A percentile compares a stretch with the other conserved stretches of the same genome.
phyloP scores from a whole-genome alignment of 2,329 filamentous ascomycete genomes.

The Tolypocladium cylindrosporum region DNA sequence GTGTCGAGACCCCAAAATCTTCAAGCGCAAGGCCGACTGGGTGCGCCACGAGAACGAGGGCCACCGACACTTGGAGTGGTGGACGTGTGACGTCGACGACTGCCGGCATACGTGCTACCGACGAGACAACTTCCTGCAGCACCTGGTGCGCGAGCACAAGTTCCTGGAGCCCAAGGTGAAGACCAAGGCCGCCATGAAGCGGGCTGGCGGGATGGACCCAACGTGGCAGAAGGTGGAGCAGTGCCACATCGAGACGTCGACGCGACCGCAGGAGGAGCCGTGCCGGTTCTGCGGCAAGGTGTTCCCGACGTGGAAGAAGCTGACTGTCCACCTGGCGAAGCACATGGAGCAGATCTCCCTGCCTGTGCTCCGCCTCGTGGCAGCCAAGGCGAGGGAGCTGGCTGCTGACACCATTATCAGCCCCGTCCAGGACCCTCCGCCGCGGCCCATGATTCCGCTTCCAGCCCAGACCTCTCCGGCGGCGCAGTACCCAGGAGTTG shows the following conservation, averaged over 20 bases:
- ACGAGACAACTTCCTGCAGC: slow-evolving; percentile 87
- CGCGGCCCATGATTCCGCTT: slow-evolving; percentile 21
- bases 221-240: slow-evolving; percentile 71
- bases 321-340: slow-evolving; percentile 86
- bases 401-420: slow-evolving; percentile 57
- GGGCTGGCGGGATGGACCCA: slow-evolving; percentile 44
- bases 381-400: slow-evolving; percentile 33
- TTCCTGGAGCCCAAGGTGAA: slow-evolving; percentile 73
- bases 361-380: slow-evolving; percentile 59
- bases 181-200: slow-evolving; percentile 58
- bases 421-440: slow-evolving; percentile 49
- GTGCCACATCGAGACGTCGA: slow-evolving; percentile 62
- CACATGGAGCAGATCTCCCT: slow-evolving; percentile 91
- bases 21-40: slow-evolving; percentile 95
- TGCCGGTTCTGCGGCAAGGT: slow-evolving; percentile 80
- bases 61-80: slow-evolving; percentile 84
- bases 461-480: slow-evolving; percentile 11
- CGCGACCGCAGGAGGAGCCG: slow-evolving; percentile 61
- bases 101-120: slow-evolving; percentile 77
- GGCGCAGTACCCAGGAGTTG: slow-evolving; percentile 10
- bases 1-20: slow-evolving; percentile 78
- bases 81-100: slow-evolving; percentile 73
- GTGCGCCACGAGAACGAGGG: slow-evolving; percentile 88
- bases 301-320: slow-evolving; percentile 81
- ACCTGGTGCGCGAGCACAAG: slow-evolving; percentile 86